A percentile compares a stretch with the other conserved stretches of the same genome.
phyloP scores from a whole-genome alignment of 257 asterid genomes.

The Salvia hispanica region DNA sequence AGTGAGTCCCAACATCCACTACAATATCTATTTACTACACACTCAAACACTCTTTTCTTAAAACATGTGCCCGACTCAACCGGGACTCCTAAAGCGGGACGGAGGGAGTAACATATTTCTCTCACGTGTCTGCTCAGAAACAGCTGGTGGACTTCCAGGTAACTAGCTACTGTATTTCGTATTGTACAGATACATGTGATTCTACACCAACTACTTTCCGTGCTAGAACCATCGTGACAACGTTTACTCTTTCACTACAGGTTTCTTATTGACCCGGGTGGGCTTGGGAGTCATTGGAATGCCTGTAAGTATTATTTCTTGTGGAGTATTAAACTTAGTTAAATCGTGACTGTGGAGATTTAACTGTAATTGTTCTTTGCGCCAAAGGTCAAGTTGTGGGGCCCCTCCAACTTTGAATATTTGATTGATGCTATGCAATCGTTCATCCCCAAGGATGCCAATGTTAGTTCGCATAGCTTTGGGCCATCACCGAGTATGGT shows the following conservation, averaged over 20 bases:
- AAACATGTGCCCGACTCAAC: no score
- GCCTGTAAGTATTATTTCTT: constrained; percentile 58
- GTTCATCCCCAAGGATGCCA: constrained; percentile 85
- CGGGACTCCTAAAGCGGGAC: no score
- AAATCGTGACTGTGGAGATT: constrained; percentile 19
- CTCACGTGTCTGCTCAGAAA: constrained; percentile 96
- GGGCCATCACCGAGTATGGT: constrained; percentile 50
- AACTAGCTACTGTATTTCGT: constrained; percentile 27
- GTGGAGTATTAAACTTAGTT: neutral
- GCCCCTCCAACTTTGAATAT: constrained; percentile 84
- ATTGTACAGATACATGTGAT: neutral
- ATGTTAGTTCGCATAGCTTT: constrained; percentile 83
- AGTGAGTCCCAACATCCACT: no score
- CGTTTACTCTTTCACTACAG: constrained; percentile 42
- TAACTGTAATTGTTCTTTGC: constrained; percentile 10
- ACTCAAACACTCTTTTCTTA: no score
- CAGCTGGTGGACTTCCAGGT: constrained; percentile 99
- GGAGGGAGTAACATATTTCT: constrained; percentile 89
- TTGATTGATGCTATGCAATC: constrained; percentile 86
- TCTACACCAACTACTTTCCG: constrained; percentile 5
- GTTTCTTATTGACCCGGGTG: constrained; percentile 88
- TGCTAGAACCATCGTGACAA: neutral
- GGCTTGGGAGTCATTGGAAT: constrained; percentile 89
- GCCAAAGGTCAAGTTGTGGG: constrained; percentile 88
- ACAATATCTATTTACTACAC: no score